Evolutionary conservation across 805 yeast species (phyloP).

Genomic region (Soucietia sequanensis): DNA sequence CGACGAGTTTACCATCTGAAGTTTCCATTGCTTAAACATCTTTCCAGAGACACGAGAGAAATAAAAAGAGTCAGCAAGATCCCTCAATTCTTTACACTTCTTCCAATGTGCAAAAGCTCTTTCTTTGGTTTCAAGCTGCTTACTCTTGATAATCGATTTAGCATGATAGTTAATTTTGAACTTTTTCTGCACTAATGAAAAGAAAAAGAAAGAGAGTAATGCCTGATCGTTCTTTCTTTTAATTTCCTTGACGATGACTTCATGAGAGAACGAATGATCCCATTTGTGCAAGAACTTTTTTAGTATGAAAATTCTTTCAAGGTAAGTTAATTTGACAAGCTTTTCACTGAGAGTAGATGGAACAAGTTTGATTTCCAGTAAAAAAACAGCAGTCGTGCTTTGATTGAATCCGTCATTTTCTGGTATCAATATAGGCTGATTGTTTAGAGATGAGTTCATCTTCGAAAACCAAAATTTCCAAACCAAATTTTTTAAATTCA

Average conservation of each 20-base stretch:
- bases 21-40: background rate
- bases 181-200: constrained; percentile 14
- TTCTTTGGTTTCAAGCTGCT: constrained; percentile 4
- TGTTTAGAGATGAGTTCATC: constrained; percentile 3
- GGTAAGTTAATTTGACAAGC: constrained; percentile 8
- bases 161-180: constrained; percentile 7
- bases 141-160: constrained; percentile 2
- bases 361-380: no score
- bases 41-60: background rate
- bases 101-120: constrained; percentile 12
- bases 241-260: constrained; percentile 2
- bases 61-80: constrained; percentile 9
- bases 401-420: no score
- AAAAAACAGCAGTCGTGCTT: no score
- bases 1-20: no score
- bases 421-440: no score
- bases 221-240: constrained; percentile 4
- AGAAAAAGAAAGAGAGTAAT: constrained; percentile 10
- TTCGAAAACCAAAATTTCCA: constrained; percentile 8
- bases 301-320: constrained; percentile 14
- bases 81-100: constrained; percentile 4
- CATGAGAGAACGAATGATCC: constrained; percentile 7
- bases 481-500: constrained; percentile 1
- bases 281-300: constrained; percentile 14
- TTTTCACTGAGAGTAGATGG: constrained; percentile 8